Base-by-base conservation (phyloP, 345 rosid species). In the Durio zibethinus region DNA sequence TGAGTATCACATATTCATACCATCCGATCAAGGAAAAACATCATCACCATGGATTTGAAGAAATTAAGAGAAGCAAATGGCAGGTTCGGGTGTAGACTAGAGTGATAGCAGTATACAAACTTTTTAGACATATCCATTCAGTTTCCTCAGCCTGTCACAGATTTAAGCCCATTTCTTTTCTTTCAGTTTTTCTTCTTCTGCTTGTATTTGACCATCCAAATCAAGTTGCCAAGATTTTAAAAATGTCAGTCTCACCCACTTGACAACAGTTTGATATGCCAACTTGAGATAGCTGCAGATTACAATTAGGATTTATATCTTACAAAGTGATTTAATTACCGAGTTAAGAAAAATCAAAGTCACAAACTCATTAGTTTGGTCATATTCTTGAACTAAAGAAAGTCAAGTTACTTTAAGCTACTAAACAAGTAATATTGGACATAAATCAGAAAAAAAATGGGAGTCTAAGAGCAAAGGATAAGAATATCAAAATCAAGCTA, bases 201-300 rank as follows among this genome's bases (percentile, higher is more conserved):
- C 40, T 5, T 36, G 4, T 4, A 36, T 4, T 36, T 5, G 5
- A 36, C 40, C 40, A 36, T 36, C 40, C 40, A 36, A 36, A 36
- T 36, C 3, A 36, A 0, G 3, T 36, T 36, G 40, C 40, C 40
- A 36, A 36, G 40, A 36, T 36, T 36, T 36, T 36, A 4, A 4
- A 36, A 36, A 36, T 36, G 40, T 4, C 40, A 36, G 40, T 36
- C 40, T 36, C 40, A 36, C 40, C 40, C 40, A 36, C 6, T 33
- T 33, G 35, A 33, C 35, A 33, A 1, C 2, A 33, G 35, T 1
- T 33, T 33, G 35, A 33, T 33, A 33, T 1, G 35, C 93, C 97
- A 86, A 82, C 67, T 78, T 91, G 97, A 76, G 99, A 95, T 16
- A 80, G 94, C 99, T 95, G 86, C 75, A 65, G 83, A 78, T 74